A percentile compares a stretch with the other conserved stretches of the same genome.
These are phyloP conservation scores for Trichoderma sp. DNA, from an alignment of 2,329 filamentous ascomycete genomes.

Conservation along the genomic window DNA sequence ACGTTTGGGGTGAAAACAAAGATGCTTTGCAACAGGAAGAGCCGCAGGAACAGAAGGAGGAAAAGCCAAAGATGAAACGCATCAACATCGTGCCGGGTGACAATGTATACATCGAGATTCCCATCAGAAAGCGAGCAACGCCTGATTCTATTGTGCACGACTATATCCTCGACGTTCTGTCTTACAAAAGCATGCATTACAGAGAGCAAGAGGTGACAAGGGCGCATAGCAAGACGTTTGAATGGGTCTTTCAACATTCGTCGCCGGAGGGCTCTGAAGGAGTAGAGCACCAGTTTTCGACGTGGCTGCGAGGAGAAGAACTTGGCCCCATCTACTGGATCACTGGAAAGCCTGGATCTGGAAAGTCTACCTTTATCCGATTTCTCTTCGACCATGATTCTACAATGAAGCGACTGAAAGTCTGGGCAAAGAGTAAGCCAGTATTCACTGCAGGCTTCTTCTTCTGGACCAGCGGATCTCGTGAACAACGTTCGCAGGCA, in stretches of 20 bases:
- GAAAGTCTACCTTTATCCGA: slow-evolving; percentile 53
- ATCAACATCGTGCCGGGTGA: slow-evolving; percentile 7
- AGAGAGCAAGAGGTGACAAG: slow-evolving; percentile 39
- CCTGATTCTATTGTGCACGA: slow-evolving; percentile 37
- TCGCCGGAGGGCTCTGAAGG: background rate
- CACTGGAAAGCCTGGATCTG: slow-evolving; percentile 50
- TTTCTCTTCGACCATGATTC: slow-evolving; percentile 39
- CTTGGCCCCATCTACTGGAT: slow-evolving; percentile 43
- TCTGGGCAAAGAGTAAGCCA: slow-evolving; percentile 37
- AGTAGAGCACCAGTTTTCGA: slow-evolving; percentile 33
- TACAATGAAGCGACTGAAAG: slow-evolving; percentile 29
- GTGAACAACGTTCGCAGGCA: slow-evolving; percentile 44
- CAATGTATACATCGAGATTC: slow-evolving; percentile 1
- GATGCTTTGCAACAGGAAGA: background rate
- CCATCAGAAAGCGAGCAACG: slow-evolving; percentile 21
- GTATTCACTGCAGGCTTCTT: slow-evolving; percentile 47
- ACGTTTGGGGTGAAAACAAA: background rate
- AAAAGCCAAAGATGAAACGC: slow-evolving; percentile 7
- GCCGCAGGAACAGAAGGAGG: background rate
- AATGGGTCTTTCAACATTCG: slow-evolving; percentile 43
- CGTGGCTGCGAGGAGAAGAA: slow-evolving; percentile 36
- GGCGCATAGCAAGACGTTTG: slow-evolving; percentile 41
- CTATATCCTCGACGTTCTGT: slow-evolving; percentile 40
- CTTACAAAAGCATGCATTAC: slow-evolving; percentile 41
- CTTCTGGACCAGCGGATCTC: slow-evolving; percentile 50